Conservation (phyloP, 257 asterid genomes). For the Orobanche coerulescens region DNA sequence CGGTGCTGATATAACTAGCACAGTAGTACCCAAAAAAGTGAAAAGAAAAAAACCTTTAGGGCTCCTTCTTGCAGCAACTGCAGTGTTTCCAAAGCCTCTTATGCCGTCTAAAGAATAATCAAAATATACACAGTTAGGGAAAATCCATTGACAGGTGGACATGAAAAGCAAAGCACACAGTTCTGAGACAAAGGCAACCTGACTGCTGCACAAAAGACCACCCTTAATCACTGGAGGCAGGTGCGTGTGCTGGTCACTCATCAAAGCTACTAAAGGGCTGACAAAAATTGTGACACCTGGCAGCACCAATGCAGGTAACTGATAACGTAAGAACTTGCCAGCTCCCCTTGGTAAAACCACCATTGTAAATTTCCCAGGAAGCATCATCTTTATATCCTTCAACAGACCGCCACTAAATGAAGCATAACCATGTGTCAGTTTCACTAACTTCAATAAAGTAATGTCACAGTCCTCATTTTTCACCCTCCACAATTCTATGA, state of each 20-base stretch:
- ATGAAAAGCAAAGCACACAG: conserved; percentile 6
- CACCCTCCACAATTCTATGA: conserved; percentile 57
- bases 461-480: conserved; percentile 62
- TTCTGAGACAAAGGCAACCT: conserved; percentile 41
- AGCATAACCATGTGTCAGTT: conserved; percentile 66
- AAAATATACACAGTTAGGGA: conserved; percentile 23
- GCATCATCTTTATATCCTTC: conserved; percentile 85
- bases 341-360: conserved; percentile 92
- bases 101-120: conserved; percentile 47
- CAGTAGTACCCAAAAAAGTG: not conserved
- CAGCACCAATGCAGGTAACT: conserved; percentile 70
- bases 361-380: conserved; percentile 67
- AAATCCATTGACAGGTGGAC: not conserved
- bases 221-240: conserved; percentile 70
- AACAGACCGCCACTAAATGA: conserved; percentile 82
- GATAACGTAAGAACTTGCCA: conserved; percentile 87
- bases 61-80: conserved; percentile 61
- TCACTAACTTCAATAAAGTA: conserved; percentile 60
- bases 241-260: conserved; percentile 94
- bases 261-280: conserved; percentile 89
- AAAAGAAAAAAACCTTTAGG: conserved; percentile 55
- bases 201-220: conserved; percentile 76
- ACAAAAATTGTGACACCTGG: conserved; percentile 78
- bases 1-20: no score
- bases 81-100: conserved; percentile 72